Evolutionary conservation across 2,329 filamentous ascomycete species (phyloP).

Genomic region (Aspergillus ustus): DNA sequence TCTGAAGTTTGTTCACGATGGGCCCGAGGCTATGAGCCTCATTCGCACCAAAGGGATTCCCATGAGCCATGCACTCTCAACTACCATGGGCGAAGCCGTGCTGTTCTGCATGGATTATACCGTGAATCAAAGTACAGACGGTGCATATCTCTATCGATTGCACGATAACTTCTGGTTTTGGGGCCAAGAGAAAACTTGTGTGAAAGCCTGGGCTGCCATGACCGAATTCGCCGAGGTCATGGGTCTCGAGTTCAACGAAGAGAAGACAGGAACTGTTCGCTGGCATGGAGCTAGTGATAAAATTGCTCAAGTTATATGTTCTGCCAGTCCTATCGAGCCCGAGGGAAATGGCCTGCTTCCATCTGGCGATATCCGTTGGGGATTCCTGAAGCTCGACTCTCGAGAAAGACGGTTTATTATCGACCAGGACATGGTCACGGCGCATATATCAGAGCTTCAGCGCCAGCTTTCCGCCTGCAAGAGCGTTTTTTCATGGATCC

Average conservation of each 20-base stretch:
- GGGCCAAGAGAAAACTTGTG: constrained; percentile 59
- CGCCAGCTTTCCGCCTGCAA: constrained; percentile 61
- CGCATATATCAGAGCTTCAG: constrained; percentile 63
- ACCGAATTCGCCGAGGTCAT: constrained; percentile 59
- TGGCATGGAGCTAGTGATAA: constrained; percentile 34
- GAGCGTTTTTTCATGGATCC: constrained; percentile 63
- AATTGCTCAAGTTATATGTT: constrained; percentile 8
- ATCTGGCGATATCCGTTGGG: constrained; percentile 61
- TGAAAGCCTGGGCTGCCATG: constrained; percentile 64
- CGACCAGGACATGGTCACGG: constrained; percentile 62
- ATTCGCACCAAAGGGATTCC: constrained; percentile 62
- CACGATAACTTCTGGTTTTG: constrained; percentile 73
- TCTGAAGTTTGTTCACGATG: constrained; percentile 62
- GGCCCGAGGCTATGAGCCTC: constrained; percentile 48
- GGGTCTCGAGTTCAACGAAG: constrained; percentile 62
- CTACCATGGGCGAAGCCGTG: constrained; percentile 63
- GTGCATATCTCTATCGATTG: constrained; percentile 62
- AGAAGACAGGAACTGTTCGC: constrained; percentile 60
- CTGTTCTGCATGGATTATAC: constrained; percentile 70
- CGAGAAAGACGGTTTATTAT: constrained; percentile 61
- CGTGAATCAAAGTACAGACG: constrained; percentile 62
- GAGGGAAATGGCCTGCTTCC: constrained; percentile 47
- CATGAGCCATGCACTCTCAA: constrained; percentile 62
- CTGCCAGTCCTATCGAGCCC: constrained; percentile 6
- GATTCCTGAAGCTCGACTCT: constrained; percentile 62